Evolutionary conservation across 1,284 basidiomycete species (phyloP), one percentile per base, ranked within the genome.

Genomic region (Xerocomus amazonicus): DNA sequence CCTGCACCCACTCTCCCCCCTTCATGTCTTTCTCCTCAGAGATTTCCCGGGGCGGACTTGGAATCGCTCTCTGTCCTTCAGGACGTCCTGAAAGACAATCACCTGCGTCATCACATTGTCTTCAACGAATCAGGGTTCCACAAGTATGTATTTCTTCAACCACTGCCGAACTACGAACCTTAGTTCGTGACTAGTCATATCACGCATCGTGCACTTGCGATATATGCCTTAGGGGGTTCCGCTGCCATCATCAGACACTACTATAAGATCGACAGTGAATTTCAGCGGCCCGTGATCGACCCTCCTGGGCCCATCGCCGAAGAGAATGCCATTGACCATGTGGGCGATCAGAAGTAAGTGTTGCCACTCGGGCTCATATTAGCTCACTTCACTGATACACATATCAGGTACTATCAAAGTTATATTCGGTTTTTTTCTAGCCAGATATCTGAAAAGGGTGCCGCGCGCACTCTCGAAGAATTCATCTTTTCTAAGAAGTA

Each of bases 401-500:
- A 26, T 26, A 36, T 10, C 42, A 85, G 83, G 4, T 86, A 73
- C 58, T 87, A 81, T 56, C 63, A 71, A 9, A 75, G 73, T 1
- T 88, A 86, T 56, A 56, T 82, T 26, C 52, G 67, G 8, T 87
- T 84, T 66, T 87, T 86, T 67, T 67, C 67, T 9, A 60, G 71
- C 0, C 60, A 71, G 9, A 59, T 85, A 9, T 59, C 72, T 29
- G 64, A 73, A 16, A 70, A 74, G 16, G 77, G 77, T 3, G 61
- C 73, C 1, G 56, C 65, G 2, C 59, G 64, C 1, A 70, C 73
- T 0, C 47, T 87, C 6, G 78, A 86, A 53, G 72, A 79, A 37
- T 83, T 76, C 51, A 52, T 87, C 8, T 84, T 87, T 57, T 78
- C 81, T 2, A 57, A 68, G 3, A 67, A 73, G 37, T 75, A 73